Evolutionary conservation across 2,329 filamentous ascomycete genomes (phyloP), one percentile per base, ranked within the genome.

Genomic region (Cercospora citrullina): DNA sequence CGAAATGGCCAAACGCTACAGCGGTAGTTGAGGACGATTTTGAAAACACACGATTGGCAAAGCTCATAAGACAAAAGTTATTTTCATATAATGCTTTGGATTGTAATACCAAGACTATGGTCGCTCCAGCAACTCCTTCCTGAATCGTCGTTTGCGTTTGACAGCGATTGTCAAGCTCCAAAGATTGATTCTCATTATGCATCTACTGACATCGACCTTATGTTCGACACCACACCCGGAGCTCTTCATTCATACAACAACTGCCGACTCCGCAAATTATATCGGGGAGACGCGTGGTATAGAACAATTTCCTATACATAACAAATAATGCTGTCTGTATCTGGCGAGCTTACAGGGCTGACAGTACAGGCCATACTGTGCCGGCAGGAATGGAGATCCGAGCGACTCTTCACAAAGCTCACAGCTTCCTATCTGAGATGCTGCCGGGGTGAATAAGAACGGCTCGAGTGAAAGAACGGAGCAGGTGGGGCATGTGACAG

Each of bases 381-480:
- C 36, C 16, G 36, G 14, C 36, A n/a, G 14, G 36, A n/a, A 3
- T 16, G 36, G 16, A 39, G 36, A 2, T n/a, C 36, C 36, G 14
- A 16, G 3, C 5, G 36, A 1, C 12, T n/a, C 16, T 39, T 1
- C 16, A n/a, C 3, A 39, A 39, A 0, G 4, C 3, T n/a, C 1
- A 0, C 36, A 39, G 7, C 14, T 1, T 5, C 36, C 2, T 39
- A 6, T 39, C 16, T 2, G 16, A 39, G 12, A 39, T 39, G 36
- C 7, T 1, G 36, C 36, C 16, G 5, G 36, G 8, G 36, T 39
- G 36, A 39, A 39, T 39, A 5, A 39, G 14, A 39, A 8, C 16
- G 16, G 36, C 1, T n/a, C 36, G 14, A 3, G 36, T 1, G 5
- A n/a, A n/a, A 1, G 36, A 39, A 39, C 5, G 36, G 36, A 39